Percentiles rank a stretch among this genome's conserved stretches.
These are phyloP conservation scores for Candida fluviatilis DNA, from an alignment of 805 yeast genomes.

Conservation along the genomic window DNA sequence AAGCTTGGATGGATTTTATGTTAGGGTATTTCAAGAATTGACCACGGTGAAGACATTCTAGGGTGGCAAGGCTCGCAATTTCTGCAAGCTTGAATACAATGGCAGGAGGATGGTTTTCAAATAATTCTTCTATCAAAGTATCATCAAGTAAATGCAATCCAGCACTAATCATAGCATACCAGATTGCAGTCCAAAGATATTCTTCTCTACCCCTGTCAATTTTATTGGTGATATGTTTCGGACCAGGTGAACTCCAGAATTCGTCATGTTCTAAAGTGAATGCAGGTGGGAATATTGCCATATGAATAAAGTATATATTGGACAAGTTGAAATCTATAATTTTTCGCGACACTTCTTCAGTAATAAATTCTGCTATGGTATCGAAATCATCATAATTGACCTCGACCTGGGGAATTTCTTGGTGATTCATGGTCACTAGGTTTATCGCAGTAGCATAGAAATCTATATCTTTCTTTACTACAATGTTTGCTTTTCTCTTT, in stretches of 20 bases:
- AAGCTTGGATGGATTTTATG: conserved; percentile 19
- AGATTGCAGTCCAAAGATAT: conserved; percentile 24
- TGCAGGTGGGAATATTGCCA: conserved; percentile 9
- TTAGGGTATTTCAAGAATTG: conserved; percentile 26
- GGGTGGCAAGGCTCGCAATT: conserved; percentile 22
- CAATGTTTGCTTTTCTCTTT: neutral
- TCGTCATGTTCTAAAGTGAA: conserved; percentile 10
- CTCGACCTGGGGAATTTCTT: conserved; percentile 4
- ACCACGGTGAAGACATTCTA: conserved; percentile 29
- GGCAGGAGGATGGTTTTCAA: conserved; percentile 18
- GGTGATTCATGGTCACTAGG: conserved; percentile 15
- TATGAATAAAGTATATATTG: conserved; percentile 14
- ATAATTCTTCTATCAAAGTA: conserved; percentile 13
- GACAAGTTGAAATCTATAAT: conserved; percentile 11
- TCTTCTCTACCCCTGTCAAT: conserved; percentile 18
- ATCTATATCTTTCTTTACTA: conserved; percentile 2
- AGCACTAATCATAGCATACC: conserved; percentile 25
- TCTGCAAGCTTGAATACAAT: conserved; percentile 18
- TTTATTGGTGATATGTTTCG: conserved; percentile 19
- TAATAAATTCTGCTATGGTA: conserved; percentile 5
- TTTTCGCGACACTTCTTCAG: conserved; percentile 3
- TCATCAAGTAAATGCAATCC: conserved; percentile 23
- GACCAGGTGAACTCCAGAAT: conserved; percentile 18
- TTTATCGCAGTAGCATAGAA: conserved; percentile 6
- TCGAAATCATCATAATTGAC: conserved; percentile 6